Evolutionary conservation across 257 asterid genomes (phyloP).

Genomic region (Solanum arcanum): DNA sequence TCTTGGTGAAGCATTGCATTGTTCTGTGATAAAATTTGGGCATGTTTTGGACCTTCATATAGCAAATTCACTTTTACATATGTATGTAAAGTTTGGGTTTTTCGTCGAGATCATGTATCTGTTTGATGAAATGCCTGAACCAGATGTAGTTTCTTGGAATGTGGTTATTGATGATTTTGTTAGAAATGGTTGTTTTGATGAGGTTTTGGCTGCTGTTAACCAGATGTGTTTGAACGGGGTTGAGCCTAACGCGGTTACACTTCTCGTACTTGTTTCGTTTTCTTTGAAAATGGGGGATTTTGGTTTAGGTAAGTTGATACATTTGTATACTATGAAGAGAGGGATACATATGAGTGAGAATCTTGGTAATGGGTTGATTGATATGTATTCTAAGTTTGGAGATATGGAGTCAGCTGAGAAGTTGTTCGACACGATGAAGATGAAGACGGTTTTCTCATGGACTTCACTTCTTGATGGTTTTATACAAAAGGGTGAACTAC

Average conservation of each 20-base stretch:
- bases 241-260: constrained; percentile 59
- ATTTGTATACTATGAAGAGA: constrained; percentile 21
- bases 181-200: constrained; percentile 22
- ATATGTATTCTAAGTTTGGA: constrained; percentile 58
- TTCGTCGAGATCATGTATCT: background rate
- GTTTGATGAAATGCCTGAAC: constrained; percentile 59
- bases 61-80: constrained; percentile 12
- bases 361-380: constrained; percentile 19
- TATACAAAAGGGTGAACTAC: constrained; percentile 40
- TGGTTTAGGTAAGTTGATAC: constrained; percentile 32
- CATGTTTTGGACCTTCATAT: constrained; percentile 12
- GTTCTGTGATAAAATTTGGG: constrained; percentile 10
- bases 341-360: constrained; percentile 1
- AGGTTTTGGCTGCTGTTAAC: constrained; percentile 20
- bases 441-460: constrained; percentile 54
- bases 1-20: constrained; percentile 3
- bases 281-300: constrained; percentile 28
- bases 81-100: constrained; percentile 10
- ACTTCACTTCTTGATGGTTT: constrained; percentile 61
- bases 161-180: constrained; percentile 35
- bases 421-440: constrained; percentile 32
- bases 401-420: constrained; percentile 32
- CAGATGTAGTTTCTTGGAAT: constrained; percentile 69
- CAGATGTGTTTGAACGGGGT: constrained; percentile 34
- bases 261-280: constrained; percentile 47